Percentiles rank a stretch among this genome's conserved stretches.
These are phyloP conservation scores for Dalbergia cultrata DNA, from an alignment of 306 rosid species.

Conservation along the genomic window DNA sequence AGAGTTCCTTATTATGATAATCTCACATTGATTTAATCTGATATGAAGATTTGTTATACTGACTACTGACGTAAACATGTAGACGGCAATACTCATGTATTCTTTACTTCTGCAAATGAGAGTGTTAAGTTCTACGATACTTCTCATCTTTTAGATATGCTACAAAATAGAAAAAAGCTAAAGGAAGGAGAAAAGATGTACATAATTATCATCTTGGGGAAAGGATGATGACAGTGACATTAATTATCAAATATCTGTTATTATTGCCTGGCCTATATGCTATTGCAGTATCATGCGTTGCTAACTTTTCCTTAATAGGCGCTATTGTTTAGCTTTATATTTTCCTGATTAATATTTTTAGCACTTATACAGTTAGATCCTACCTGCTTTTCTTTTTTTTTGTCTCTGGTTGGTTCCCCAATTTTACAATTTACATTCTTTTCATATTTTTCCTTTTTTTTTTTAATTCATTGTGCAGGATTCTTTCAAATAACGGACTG, in stretches of 20 bases:
- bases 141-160: constrained; percentile 12
- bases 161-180: neutral
- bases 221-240: constrained; percentile 18
- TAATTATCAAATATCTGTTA: constrained; percentile 26
- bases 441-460: neutral
- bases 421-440: neutral
- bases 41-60: constrained; percentile 14
- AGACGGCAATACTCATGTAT: constrained; percentile 1
- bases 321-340: constrained; percentile 2
- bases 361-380: constrained; percentile 11
- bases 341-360: constrained; percentile 12
- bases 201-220: constrained; percentile 19
- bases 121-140: constrained; percentile 13
- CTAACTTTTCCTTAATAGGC: neutral
- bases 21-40: constrained; percentile 21
- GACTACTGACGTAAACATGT: constrained; percentile 21
- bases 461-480: constrained; percentile 59
- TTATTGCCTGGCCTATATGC: neutral
- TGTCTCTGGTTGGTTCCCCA: constrained; percentile 23
- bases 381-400: constrained; percentile 6
- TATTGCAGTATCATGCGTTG: constrained; percentile 36
- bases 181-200: constrained; percentile 24
- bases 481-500: constrained; percentile 72
- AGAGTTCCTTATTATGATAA: neutral
- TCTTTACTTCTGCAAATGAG: neutral